Conservation (phyloP, 257 asterid genomes). For the Plantago major region DNA sequence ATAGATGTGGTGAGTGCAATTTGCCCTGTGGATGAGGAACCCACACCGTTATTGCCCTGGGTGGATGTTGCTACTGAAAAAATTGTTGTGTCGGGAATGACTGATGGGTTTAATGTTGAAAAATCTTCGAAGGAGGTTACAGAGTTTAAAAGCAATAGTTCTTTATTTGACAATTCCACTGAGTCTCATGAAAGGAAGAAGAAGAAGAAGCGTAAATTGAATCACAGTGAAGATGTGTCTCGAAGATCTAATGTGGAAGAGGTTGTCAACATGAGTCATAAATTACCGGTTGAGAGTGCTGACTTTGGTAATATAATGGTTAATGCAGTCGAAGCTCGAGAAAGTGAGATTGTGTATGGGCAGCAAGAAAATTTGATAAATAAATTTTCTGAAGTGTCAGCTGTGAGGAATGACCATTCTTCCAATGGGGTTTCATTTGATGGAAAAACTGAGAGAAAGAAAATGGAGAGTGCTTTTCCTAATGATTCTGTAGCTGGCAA, state of each 20-base stretch:
- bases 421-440: conserved; percentile 18
- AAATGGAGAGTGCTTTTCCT: background rate
- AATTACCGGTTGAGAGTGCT: conserved; percentile 6
- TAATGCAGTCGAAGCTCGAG: conserved; percentile 20
- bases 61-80: conserved; percentile 24
- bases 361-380: conserved; percentile 15
- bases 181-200: conserved; percentile 11
- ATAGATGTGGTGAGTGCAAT: conserved; percentile 19
- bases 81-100: conserved; percentile 21
- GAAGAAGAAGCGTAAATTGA: conserved; percentile 40
- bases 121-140: conserved; percentile 20
- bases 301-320: conserved; percentile 16
- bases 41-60: conserved; percentile 17
- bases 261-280: background rate
- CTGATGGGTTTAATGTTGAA: conserved; percentile 21
- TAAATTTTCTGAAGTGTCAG: conserved; percentile 19
- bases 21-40: conserved; percentile 22
- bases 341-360: conserved; percentile 1
- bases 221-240: conserved; percentile 20
- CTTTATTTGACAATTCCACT: background rate
- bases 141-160: conserved; percentile 7
- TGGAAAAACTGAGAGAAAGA: conserved; percentile 12
- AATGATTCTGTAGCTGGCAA: background rate
- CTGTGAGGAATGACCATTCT: conserved; percentile 24
- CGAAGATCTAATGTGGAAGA: conserved; percentile 16